phyloP scores from a whole-genome alignment of 1,139 yeast species.

The Yamadazyma dendronema region DNA sequence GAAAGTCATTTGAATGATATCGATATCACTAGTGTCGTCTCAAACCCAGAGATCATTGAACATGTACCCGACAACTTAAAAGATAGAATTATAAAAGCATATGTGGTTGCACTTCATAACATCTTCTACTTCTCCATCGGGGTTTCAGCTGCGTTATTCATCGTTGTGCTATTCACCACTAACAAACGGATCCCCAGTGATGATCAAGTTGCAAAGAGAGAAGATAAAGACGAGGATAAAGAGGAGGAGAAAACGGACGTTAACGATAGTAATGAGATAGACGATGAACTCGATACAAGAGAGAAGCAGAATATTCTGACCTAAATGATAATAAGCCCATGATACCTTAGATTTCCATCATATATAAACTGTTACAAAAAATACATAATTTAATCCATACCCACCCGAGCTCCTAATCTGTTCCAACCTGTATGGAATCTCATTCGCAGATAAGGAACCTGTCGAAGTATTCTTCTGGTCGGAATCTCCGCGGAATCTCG shows the following conservation, averaged over 20 bases:
- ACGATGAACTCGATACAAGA: too few species aligned
- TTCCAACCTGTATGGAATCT: too few species aligned
- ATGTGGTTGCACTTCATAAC: conserved; percentile 39
- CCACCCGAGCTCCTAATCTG: too few species aligned
- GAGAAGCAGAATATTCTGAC: too few species aligned
- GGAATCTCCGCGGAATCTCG: too few species aligned
- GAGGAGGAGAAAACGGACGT: background rate
- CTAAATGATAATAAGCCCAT: too few species aligned
- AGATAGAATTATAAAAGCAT: conserved; percentile 23
- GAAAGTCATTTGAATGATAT: conserved; percentile 17
- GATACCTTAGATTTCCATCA: too few species aligned
- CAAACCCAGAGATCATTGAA: conserved; percentile 29
- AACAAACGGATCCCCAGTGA: conserved; percentile 38
- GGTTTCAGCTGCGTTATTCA: conserved; percentile 26
- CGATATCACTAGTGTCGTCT: conserved; percentile 22
- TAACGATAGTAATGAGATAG: too few species aligned
- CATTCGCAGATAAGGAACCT: too few species aligned
- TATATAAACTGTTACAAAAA: too few species aligned
- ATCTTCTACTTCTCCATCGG: conserved; percentile 43
- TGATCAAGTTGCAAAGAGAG: conserved; percentile 23
- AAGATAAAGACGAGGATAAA: conserved; percentile 1
- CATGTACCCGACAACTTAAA: conserved; percentile 23
- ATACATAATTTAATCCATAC: too few species aligned
- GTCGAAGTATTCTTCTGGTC: too few species aligned
- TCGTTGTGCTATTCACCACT: conserved; percentile 34